These are phyloP conservation scores for Leccinellum rugosiceps DNA, from an alignment of 768 basidiomycete genomes.

Conservation along the genomic window DNA sequence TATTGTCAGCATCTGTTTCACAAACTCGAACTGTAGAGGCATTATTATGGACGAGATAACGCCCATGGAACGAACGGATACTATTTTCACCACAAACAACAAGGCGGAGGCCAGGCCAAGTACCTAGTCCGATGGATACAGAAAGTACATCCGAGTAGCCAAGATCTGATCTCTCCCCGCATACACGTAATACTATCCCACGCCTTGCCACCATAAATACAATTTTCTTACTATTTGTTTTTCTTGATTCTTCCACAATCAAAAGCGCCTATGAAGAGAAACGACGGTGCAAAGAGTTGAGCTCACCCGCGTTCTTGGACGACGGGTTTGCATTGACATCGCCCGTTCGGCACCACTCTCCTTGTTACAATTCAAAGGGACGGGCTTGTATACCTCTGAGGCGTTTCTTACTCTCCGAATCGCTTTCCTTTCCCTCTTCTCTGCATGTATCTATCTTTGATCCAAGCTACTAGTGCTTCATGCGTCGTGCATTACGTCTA, in stretches of 20 bases:
- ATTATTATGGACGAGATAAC: too few species aligned
- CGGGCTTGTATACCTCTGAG: conserved; percentile 54
- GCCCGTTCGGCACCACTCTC: conserved; percentile 59
- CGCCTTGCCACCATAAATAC: conserved; percentile 5
- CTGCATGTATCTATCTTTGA: too few species aligned
- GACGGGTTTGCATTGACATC: conserved; percentile 53
- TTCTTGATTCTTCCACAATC: conserved; percentile 46
- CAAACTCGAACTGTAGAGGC: too few species aligned
- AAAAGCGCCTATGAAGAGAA: conserved; percentile 52
- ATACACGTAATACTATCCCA: conserved; percentile 22
- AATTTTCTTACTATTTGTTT: not conserved
- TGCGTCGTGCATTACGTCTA: too few species aligned
- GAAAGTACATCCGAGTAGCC: too few species aligned
- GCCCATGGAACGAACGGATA: too few species aligned
- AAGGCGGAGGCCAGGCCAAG: too few species aligned
- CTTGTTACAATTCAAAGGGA: conserved; percentile 61
- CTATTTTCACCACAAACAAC: too few species aligned
- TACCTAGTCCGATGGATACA: too few species aligned
- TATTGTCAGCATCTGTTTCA: too few species aligned
- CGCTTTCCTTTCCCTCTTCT: not conserved
- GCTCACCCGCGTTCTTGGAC: conserved; percentile 36
- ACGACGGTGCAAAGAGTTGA: conserved; percentile 56
- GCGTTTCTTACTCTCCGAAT: conserved; percentile 31
- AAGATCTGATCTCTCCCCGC: too few species aligned
- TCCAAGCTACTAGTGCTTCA: too few species aligned